Base-by-base conservation (phyloP, 164 flowering plant species). In the Chimonanthus salicifolius region DNA sequence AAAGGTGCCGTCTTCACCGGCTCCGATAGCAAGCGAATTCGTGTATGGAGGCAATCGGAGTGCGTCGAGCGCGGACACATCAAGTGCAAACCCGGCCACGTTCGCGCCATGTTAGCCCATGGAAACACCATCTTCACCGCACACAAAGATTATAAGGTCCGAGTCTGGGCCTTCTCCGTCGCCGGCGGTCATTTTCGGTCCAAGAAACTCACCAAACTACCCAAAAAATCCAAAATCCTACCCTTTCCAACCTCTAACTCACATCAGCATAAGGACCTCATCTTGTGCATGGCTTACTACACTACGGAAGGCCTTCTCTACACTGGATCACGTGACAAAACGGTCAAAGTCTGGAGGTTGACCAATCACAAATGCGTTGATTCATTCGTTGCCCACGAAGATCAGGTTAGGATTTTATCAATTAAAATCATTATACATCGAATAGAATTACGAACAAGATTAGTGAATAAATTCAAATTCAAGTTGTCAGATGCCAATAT, bases 271-370 rank as follows among this genome's bases (percentile, higher is more conserved):
- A 79, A 77, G 51, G 88, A 85, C 66, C 63, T 49, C 43, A 71
- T 87, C 49, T 80, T 89, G 0, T 88, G 91, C 76, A 70, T 84
- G 6, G 87, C 87, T 58, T 84, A 82, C 80, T 69, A 84, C 74
- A 69, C 76, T 62, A 49, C 60, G 4, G 87, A 84, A 68, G 78
- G 78, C 13, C 65, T 84, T 1, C 64, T 84, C 46, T 84, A 82
- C 74, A 79, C 82, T 2, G 82, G 84, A 4, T 84, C 87, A 0
- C 74, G 79, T 77, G 87, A 84, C 67, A 78, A 68, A 54, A 80
- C 82, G 0, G 79, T 84, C 8, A 80, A 80, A 64, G 78, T 68
- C 9, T 84, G 87, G 87, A 80, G 71, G 33, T 64, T 84, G 54
- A 49, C 69, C 5, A 80, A 80, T 4, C 65, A 48, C 21, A 70